Conservation (phyloP, 1,284 basidiomycete genomes). For the Sporisorium graminicola region DNA sequence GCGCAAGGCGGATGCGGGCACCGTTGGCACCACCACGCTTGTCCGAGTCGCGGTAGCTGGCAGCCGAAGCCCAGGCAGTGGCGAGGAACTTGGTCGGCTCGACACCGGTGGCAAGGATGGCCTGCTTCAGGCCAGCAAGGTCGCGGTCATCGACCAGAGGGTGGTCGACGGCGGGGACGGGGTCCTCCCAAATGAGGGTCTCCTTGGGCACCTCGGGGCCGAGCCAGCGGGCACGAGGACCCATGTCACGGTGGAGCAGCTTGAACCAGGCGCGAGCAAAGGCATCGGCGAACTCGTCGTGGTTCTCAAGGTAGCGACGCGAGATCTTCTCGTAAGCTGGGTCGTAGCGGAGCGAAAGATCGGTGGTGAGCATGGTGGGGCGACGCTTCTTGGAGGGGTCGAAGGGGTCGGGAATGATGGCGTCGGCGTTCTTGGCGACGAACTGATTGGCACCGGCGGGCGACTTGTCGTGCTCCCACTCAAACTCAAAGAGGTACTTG, state of each 20-base stretch:
- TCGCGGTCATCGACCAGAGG: slow-evolving; percentile 42
- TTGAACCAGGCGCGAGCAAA: slow-evolving; percentile 49
- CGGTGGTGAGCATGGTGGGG: slow-evolving; percentile 50
- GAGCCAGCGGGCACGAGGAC: slow-evolving; percentile 39
- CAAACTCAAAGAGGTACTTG: slow-evolving; percentile 50
- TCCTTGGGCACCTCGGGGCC: slow-evolving; percentile 50
- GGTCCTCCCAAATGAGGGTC: slow-evolving; percentile 45
- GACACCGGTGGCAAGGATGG: slow-evolving; percentile 38
- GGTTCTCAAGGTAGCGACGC: slow-evolving; percentile 41
- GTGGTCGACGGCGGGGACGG: slow-evolving; percentile 29
- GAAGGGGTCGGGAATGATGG: slow-evolving; percentile 48
- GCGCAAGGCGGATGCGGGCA: slow-evolving; percentile 41
- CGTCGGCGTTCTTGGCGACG: slow-evolving; percentile 46
- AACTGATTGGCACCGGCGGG: slow-evolving; percentile 46
- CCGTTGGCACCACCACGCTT: slow-evolving; percentile 51
- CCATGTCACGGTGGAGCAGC: slow-evolving; percentile 53
- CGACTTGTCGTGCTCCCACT: slow-evolving; percentile 49
- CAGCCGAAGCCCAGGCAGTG: slow-evolving; percentile 39
- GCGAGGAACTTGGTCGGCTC: slow-evolving; percentile 45
- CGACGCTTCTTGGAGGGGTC: slow-evolving; percentile 46
- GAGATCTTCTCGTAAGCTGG: slow-evolving; percentile 48
- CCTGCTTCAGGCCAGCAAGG: slow-evolving; percentile 44
- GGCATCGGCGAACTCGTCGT: slow-evolving; percentile 39
- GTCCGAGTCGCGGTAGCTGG: slow-evolving; percentile 41
- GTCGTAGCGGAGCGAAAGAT: slow-evolving; percentile 39